Evolutionary conservation across 768 basidiomycete genomes (phyloP).

Genomic region (Tricholoma furcatifolium): DNA sequence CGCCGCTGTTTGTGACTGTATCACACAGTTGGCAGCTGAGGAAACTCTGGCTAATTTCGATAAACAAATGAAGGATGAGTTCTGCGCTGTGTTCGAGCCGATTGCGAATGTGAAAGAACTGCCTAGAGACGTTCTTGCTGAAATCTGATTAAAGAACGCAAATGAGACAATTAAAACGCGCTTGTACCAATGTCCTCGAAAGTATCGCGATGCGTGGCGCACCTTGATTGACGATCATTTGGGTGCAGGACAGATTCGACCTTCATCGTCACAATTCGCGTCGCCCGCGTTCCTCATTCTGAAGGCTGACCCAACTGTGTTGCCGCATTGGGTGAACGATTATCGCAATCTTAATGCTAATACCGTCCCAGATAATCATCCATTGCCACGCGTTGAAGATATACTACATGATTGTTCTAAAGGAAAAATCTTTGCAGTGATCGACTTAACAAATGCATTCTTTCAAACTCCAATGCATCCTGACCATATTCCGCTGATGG

Average conservation of each 20-base stretch:
- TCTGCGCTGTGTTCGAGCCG: too few relatives aligned
- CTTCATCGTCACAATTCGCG: conserved; percentile 26
- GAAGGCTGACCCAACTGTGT: too few relatives aligned
- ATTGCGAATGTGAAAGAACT: too few relatives aligned
- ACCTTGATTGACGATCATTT: conserved; percentile 32
- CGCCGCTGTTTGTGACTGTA: too few relatives aligned
- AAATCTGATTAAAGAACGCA: too few relatives aligned
- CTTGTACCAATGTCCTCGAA: conserved; percentile 29
- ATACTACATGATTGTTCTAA: too few relatives aligned
- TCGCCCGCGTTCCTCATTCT: conserved; percentile 39
- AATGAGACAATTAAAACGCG: conserved; percentile 19
- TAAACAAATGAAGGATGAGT: too few relatives aligned
- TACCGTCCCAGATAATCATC: conserved; percentile 25
- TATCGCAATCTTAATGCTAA: conserved; percentile 30
- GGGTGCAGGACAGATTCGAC: conserved; percentile 26
- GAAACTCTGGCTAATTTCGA: too few relatives aligned
- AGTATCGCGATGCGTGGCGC: conserved; percentile 32
- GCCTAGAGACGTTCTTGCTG: too few relatives aligned
- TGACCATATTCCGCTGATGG: too few relatives aligned
- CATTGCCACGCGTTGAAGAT: too few relatives aligned
- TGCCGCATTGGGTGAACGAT: conserved; percentile 36
- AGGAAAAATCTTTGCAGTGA: conserved; percentile 28
- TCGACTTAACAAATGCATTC: conserved; percentile 38
- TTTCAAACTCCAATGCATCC: conserved; percentile 32
- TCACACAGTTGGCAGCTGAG: too few relatives aligned